Evolutionary conservation across 2,329 filamentous ascomycete genomes (phyloP), one percentile per base, ranked within the genome.

Genomic region (Fusarium sororula): DNA sequence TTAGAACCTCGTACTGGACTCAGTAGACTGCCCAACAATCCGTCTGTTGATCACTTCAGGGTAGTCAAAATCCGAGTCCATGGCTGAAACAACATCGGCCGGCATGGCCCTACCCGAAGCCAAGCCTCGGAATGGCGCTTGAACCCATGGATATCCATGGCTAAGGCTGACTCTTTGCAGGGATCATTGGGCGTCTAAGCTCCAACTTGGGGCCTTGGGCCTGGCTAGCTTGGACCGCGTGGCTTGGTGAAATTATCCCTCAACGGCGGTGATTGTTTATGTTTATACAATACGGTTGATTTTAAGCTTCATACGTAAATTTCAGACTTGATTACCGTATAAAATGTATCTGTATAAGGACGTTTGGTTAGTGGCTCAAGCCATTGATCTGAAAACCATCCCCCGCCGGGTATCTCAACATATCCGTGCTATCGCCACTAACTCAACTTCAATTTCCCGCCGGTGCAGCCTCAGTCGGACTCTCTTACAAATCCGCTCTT

Each of bases 31-130:
- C 12, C 17, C 3, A 51, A 10, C 20, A 20, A 24, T 51, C 24
- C 8, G 3, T 24, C 4, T 35, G 3, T 35, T 20, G 30, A 12
- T 4, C 30, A 14, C 48, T 51, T 24, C 28, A 47, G 63, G 63
- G 61, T 66, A 66, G 24, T 15, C 26, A 28, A 30, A 3, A n/a
- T 11, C 11, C 8, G 2, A 14, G 18, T 14, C 28, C 13, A 28
- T 54, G 26, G 24, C 47, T 55, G 39, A 64, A 32, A 64, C 26
- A 26, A 28, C 13, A 26, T 53, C 32, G 66, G 45, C 28, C 35
- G 45, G 53, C 20, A 65, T 47, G 44, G 66, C 66, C 58, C 28
- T 65, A 69, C 66, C 66, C 66, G 66, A 38, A 64, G 50, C 66
- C 50, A 65, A 58, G 51, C 39, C 39, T 30, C 18, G 44, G n/a